Evolutionary conservation across 257 asterid species (phyloP).

Genomic region (Oldenlandia corymbosa): DNA sequence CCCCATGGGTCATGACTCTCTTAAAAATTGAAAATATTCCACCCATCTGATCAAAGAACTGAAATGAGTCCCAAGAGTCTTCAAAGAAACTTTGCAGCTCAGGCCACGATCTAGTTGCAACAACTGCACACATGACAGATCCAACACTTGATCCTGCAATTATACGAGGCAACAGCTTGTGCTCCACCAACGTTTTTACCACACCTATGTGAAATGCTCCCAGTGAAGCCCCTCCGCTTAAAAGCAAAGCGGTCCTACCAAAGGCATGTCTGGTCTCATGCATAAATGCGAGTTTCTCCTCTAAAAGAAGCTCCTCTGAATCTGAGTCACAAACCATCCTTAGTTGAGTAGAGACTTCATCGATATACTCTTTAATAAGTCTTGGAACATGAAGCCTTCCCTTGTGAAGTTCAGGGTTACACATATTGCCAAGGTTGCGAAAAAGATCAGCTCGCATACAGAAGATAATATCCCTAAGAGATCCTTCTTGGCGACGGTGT

Average conservation of each 20-base stretch:
- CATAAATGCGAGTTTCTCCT: slow-evolving; percentile 93
- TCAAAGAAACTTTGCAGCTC: slow-evolving; percentile 92
- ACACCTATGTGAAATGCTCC: slow-evolving; percentile 95
- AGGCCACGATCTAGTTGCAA: slow-evolving; percentile 95
- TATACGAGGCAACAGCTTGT: slow-evolving; percentile 84
- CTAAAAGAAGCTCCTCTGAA: slow-evolving; percentile 79
- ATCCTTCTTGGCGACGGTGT: slow-evolving; percentile 82
- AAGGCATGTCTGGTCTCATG: slow-evolving; percentile 96
- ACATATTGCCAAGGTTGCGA: slow-evolving; percentile 88
- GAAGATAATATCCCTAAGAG: slow-evolving; percentile 80
- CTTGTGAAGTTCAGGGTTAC: slow-evolving; percentile 91
- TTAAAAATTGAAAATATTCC: slow-evolving; percentile 67
- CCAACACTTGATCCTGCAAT: slow-evolving; percentile 97
- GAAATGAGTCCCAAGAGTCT: slow-evolving; percentile 85
- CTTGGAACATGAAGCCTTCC: slow-evolving; percentile 87
- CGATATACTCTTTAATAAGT: slow-evolving; percentile 84
- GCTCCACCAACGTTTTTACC: slow-evolving; percentile 83
- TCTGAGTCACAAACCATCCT: slow-evolving; percentile 90
- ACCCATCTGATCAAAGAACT: slow-evolving; percentile 81
- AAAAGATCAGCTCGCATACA: slow-evolving; percentile 90
- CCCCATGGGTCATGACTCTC: slow-evolving; percentile 84
- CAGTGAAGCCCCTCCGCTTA: slow-evolving; percentile 94
- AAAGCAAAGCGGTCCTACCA: slow-evolving; percentile 87
- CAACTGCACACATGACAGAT: slow-evolving; percentile 79
- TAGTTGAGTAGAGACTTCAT: slow-evolving; percentile 81